Evolutionary conservation across 163 green algal genomes (phyloP), one percentile per base, ranked within the genome.

Genomic region (Botryococcus braunii): DNA sequence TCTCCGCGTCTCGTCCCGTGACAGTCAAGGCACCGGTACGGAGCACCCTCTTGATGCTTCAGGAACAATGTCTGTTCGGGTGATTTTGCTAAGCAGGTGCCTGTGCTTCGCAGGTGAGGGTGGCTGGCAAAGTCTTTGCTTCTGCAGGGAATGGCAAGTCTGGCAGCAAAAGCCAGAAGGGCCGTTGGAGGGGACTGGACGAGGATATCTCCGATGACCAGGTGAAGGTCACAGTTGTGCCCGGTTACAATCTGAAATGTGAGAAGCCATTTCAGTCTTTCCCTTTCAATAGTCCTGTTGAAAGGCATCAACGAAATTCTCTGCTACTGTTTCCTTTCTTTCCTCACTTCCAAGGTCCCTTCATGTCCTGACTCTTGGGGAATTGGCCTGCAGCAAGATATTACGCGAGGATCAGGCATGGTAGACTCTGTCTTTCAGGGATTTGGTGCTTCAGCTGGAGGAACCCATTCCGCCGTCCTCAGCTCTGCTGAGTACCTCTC

Each of bases 371-470:
- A 3, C 23, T 50, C 17, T 29, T 58, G 5, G 36, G n/a, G n/a
- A n/a, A n/a, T n/a, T 49, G 34, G 39, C 47, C 55, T 83, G 77
- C 89, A 97, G 91, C 89, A 97, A 90, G 93, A 98, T 81, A 98
- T 98, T 77, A 74, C 82, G 8, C 88, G 93, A 68, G 92, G 91
- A 47, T 79, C 86, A 66, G 65, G 85, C 64, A 97, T 97, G 91
- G 89, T 97, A 9, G 92, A 97, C 76, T 76, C 75, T 49, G 79
- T 96, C 57, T 99, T 96, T 88, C 94, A 99, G 83, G 91, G 92
- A 66, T 72, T 40, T 39, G 49, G 62, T 29, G 85, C 83, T 49
- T n/a, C 27, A 25, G 50, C 70, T n/a, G 82, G 70, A 41, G 91
- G 90, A 69, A 98, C 93, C 55, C 83, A 93, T 72, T 95, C 96